phyloP scores from a whole-genome alignment of 2,329 filamentous ascomycete genomes.

The Dactylellina parvicollis region DNA sequence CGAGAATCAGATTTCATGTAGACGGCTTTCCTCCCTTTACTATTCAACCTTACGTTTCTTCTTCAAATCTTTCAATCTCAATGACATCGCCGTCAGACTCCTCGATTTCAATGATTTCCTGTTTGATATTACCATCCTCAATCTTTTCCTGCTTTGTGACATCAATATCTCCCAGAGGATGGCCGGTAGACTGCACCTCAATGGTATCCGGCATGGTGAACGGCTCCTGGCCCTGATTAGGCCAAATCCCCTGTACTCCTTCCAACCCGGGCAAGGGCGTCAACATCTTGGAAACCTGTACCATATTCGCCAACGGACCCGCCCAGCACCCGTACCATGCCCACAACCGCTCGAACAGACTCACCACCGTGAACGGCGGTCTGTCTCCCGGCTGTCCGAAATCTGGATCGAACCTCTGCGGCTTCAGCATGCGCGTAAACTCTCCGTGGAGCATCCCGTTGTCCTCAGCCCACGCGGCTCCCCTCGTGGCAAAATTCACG shows the following conservation, averaged over 20 bases:
- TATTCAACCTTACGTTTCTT: too few species aligned
- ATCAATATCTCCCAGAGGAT: too few species aligned
- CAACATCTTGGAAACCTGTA: not conserved
- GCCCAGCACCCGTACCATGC: constrained; percentile 26
- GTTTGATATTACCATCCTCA: too few species aligned
- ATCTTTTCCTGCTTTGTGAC: too few species aligned
- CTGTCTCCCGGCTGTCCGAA: not conserved
- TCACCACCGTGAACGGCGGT: not conserved
- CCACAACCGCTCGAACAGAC: constrained; percentile 6
- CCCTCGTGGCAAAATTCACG: not conserved
- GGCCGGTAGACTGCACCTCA: too few species aligned
- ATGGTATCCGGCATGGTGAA: not conserved
- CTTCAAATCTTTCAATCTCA: too few species aligned
- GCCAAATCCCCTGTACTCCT: too few species aligned
- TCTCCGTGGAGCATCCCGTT: not conserved
- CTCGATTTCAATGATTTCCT: too few species aligned
- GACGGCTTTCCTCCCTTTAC: too few species aligned
- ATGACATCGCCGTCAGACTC: too few species aligned
- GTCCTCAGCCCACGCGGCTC: not conserved
- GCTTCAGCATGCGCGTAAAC: not conserved
- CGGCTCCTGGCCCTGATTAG: not conserved
- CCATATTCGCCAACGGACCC: not conserved
- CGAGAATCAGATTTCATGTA: too few species aligned
- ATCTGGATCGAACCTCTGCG: constrained; percentile 1
- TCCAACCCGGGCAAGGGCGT: constrained; percentile 5